phyloP scores from a whole-genome alignment of 352 stramenopile genomes.

The Aphanomyces cochlioides region DNA sequence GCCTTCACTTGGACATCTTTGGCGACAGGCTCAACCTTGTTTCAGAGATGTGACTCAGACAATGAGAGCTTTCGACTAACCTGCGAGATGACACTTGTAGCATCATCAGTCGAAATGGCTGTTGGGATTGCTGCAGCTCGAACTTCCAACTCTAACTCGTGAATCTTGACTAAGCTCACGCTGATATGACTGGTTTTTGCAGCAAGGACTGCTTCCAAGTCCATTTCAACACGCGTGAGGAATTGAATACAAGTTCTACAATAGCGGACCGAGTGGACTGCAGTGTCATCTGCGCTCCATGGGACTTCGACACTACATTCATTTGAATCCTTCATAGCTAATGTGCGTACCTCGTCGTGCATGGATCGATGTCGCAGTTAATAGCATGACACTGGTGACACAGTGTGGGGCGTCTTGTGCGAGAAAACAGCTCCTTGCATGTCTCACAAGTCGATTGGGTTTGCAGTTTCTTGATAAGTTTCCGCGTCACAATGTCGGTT shows the following conservation, averaged over 20 bases:
- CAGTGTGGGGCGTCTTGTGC: constrained; percentile 58
- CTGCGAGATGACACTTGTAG: no score
- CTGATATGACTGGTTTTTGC: constrained; percentile 44
- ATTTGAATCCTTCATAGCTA: not conserved
- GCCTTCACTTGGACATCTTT: constrained; percentile 20
- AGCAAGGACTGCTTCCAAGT: constrained; percentile 55
- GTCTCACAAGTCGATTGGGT: constrained; percentile 58
- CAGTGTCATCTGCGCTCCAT: constrained; percentile 8
- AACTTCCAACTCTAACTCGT: constrained; percentile 14
- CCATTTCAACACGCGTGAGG: constrained; percentile 65
- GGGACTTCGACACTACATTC: constrained; percentile 16
- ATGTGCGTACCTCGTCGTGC: constrained; percentile 34
- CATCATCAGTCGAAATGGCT: not conserved
- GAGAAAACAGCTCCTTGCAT: constrained; percentile 72
- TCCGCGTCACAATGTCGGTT: constrained; percentile 54
- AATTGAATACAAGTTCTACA: constrained; percentile 72
- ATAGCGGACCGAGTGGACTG: constrained; percentile 44
- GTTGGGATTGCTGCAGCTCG: not conserved
- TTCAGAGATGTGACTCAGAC: no score
- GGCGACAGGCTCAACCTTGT: no score
- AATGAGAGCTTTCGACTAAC: no score
- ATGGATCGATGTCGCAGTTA: constrained; percentile 75
- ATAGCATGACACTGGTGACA: constrained; percentile 79
- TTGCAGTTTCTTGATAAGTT: constrained; percentile 60
- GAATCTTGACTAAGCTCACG: not conserved